Evolutionary conservation across 371 early-diverging fungal genomes (phyloP), one percentile per base, ranked within the genome.

Genomic region (Mortierella sp.): DNA sequence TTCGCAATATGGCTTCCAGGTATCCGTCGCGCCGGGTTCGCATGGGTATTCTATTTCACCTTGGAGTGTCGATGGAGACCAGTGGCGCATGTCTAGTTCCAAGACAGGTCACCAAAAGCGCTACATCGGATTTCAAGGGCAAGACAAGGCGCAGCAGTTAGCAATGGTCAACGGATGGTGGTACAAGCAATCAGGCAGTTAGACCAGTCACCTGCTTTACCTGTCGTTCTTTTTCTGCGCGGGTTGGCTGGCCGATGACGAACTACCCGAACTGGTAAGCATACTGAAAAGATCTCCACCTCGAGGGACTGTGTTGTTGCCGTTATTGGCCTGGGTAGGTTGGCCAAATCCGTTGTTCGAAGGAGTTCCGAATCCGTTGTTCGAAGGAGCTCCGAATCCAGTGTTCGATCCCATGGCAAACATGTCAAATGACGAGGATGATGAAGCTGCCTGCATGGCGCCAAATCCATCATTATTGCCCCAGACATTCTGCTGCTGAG

Each of bases 21-120:
- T n/a, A n/a, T n/a, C n/a, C n/a, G n/a, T n/a, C n/a, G n/a, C n/a
- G n/a, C n/a, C n/a, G n/a, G n/a, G n/a, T n/a, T n/a, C n/a, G n/a
- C n/a, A n/a, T n/a, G n/a, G n/a, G n/a, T n/a, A n/a, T n/a, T n/a
- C n/a, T n/a, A n/a, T n/a, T n/a, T n/a, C n/a, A n/a, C n/a, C n/a
- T n/a, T n/a, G n/a, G n/a, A n/a, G n/a, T n/a, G n/a, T n/a, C n/a
- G n/a, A n/a, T n/a, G n/a, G n/a, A n/a, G n/a, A n/a, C n/a, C n/a
- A n/a, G n/a, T n/a, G n/a, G n/a, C n/a, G n/a, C n/a, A n/a, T n/a
- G 25, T 24, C 25, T 59, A 76, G 46, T 64, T 64, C 76, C 76
- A 74, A 41, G 69, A 63, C 41, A 74, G 34, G 54, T 74, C 76
- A 1, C 76, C 76, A 50, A 74, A 74, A 0, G 69, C 76, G 49